These are phyloP conservation scores for Candolleomyces aberdarensis DNA, from an alignment of 768 basidiomycete species.

Conservation along the genomic window DNA sequence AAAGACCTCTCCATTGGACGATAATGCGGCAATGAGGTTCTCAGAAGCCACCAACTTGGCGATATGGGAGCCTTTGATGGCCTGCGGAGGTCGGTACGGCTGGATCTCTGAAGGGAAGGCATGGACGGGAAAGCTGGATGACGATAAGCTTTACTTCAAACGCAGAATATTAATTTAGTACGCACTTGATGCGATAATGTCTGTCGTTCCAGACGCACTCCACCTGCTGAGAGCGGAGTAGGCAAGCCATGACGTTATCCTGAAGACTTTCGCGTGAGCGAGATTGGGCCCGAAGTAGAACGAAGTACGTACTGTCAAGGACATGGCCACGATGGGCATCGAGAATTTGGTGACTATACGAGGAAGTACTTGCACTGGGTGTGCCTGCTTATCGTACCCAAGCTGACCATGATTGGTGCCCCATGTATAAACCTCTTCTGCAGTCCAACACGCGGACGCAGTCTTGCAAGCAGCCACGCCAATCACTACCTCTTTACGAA, in stretches of 20 bases:
- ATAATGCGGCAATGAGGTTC: slow-evolving; percentile 77
- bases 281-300: not conserved
- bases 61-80: slow-evolving; percentile 65
- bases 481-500: slow-evolving; percentile 74
- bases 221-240: slow-evolving; percentile 79
- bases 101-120: slow-evolving; percentile 73
- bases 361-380: slow-evolving; percentile 73
- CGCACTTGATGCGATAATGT: slow-evolving; percentile 71
- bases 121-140: slow-evolving; percentile 66
- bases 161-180: not conserved
- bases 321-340: slow-evolving; percentile 65
- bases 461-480: slow-evolving; percentile 87
- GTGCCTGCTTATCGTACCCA: slow-evolving; percentile 76
- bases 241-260: slow-evolving; percentile 82
- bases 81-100: slow-evolving; percentile 81
- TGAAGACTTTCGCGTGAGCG: slow-evolving; percentile 20
- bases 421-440: slow-evolving; percentile 75
- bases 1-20: slow-evolving; percentile 88
- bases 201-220: slow-evolving; percentile 78
- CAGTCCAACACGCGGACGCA: slow-evolving; percentile 89
- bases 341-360: slow-evolving; percentile 78
- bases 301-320: slow-evolving; percentile 61
- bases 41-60: slow-evolving; percentile 79
- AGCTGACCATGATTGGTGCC: slow-evolving; percentile 93
- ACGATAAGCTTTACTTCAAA: not conserved